These are phyloP conservation scores for Fusarium sulawesiense DNA, from an alignment of 2,329 filamentous ascomycete genomes.

Conservation along the genomic window DNA sequence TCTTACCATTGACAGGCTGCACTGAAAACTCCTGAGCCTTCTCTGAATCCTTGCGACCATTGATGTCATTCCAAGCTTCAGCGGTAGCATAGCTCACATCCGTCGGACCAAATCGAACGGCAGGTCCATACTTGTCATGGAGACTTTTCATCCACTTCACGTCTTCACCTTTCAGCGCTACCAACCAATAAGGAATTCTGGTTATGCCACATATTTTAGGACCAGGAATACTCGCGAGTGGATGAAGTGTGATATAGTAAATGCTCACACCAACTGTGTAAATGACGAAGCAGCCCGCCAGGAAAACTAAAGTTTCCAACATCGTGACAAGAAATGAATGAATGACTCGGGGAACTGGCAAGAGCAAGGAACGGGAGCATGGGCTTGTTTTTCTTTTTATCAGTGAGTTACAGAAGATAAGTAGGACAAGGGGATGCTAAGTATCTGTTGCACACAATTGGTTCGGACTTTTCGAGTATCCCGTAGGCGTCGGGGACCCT, in stretches of 20 bases:
- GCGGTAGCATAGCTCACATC: constrained; percentile 19
- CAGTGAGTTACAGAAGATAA: too few species aligned
- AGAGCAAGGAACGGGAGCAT: too few species aligned
- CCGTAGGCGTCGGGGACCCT: too few species aligned
- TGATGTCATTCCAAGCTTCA: constrained; percentile 24
- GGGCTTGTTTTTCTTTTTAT: neutral
- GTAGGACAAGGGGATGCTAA: too few species aligned
- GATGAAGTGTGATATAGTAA: constrained; percentile 18
- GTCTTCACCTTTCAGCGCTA: constrained; percentile 2
- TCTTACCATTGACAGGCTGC: constrained; percentile 12
- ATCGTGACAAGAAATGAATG: neutral
- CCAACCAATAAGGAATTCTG: constrained; percentile 19
- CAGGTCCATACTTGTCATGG: constrained; percentile 20
- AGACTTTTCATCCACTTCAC: constrained; percentile 14
- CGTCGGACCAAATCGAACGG: constrained; percentile 23
- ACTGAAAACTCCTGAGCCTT: constrained; percentile 16
- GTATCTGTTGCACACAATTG: too few species aligned
- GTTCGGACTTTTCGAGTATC: too few species aligned
- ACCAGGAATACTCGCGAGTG: constrained; percentile 18
- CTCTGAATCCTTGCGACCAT: constrained; percentile 12
- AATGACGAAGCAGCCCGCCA: neutral
- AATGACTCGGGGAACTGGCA: neutral
- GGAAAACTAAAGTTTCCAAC: neutral
- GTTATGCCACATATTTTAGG: constrained; percentile 20
- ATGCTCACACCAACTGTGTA: neutral